Evolutionary conservation across 1,139 yeast genomes (phyloP), one percentile per base, ranked within the genome.

Genomic region (Yamadazyma atlantica): DNA sequence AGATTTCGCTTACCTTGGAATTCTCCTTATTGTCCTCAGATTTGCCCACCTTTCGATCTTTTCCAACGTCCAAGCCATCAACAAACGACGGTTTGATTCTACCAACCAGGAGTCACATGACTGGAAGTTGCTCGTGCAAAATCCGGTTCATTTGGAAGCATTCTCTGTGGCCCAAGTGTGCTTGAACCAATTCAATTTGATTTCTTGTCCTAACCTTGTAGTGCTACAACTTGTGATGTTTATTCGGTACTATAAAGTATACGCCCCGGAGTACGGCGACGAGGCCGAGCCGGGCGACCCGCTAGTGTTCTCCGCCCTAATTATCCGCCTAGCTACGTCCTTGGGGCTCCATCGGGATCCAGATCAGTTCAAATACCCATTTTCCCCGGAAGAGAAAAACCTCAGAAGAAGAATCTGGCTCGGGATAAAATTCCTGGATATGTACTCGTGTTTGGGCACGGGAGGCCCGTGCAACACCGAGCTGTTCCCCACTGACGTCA

Each of bases 251-350:
- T 74, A 74, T 51, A 69, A 66, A 34, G 48, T 55, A 27, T 49
- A 58, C 43, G 65, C 78, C 0, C 79, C 78, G 3, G 80, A 75
- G 47, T 77, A 73, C 46, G 78, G 80, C n/a, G 72, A 69, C 38
- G 64, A 58, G 7, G 58, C 63, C 2, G 80, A 78, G 24, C 68
- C 69, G 4, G 77, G 78, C 10, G 78, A 73, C 44, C 64, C 73
- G 0, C 62, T 57, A 35, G 58, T 69, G 2, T 61, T 58, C 38
- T 65, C 56, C 35, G 74, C 73, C 1, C 45, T 71, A 35, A 45
- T 75, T 27, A 47, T 62, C 6, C 70, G 72, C 39, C 65, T 66
- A 60, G 75, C 76, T 0, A 58, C 61, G 36, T 56, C 70, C 3
- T 49, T 75, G 42, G 81, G 81, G 0, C 48, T 76, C 28, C 65